Conservation (phyloP, 208 protist species). For the Leptomonas pyrrhocoris region DNA sequence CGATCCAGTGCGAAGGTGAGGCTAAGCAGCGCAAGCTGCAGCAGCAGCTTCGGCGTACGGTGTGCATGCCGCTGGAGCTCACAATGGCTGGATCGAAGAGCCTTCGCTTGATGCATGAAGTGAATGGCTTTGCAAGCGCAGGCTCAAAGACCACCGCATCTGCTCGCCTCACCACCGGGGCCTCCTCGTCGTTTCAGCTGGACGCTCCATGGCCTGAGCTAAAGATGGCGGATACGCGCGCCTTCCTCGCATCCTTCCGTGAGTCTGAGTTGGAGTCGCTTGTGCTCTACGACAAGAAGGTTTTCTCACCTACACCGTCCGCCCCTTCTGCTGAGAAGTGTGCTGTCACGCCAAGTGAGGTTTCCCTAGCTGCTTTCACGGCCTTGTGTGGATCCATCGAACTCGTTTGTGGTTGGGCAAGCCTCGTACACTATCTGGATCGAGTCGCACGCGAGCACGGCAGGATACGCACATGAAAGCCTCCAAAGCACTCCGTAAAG, state of each 20-base stretch:
- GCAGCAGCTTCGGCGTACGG: constrained; percentile 29
- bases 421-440: constrained; percentile 39
- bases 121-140: constrained; percentile 2
- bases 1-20: constrained; percentile 8
- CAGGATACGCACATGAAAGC: neutral
- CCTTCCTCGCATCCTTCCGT: constrained; percentile 29
- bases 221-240: constrained; percentile 19
- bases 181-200: constrained; percentile 8
- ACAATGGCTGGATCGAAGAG: constrained; percentile 49
- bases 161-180: neutral
- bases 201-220: constrained; percentile 28
- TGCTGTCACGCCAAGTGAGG: constrained; percentile 45
- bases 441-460: constrained; percentile 21
- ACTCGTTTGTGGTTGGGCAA: constrained; percentile 38
- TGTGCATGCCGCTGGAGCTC: constrained; percentile 81
- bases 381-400: constrained; percentile 65
- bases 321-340: neutral
- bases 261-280: constrained; percentile 36
- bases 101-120: constrained; percentile 46
- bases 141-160: neutral
- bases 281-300: constrained; percentile 44
- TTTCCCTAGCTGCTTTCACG: constrained; percentile 65
- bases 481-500: neutral
- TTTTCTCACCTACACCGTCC: constrained; percentile 3
- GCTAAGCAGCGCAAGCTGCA: constrained; percentile 1